Evolutionary conservation across 2,329 filamentous ascomycete species (phyloP), one percentile per base, ranked within the genome.

Genomic region (Beauveria rudraprayagi): DNA sequence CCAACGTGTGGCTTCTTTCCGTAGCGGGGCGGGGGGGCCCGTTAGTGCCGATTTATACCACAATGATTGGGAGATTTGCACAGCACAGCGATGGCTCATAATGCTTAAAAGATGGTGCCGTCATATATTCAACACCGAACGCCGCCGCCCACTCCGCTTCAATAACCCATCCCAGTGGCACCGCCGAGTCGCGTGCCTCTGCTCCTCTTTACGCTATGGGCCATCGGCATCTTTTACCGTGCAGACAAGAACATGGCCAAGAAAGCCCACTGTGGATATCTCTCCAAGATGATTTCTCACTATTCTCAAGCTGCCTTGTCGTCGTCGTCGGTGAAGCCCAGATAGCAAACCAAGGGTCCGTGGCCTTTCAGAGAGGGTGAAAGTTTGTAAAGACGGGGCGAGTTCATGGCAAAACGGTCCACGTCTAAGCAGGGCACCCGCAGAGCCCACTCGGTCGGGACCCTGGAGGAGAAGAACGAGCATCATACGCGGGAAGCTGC

Each of bases 41-140:
- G 26, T 48, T 60, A 60, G 58, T 60, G 58, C 28, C 58, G 58
- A 60, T 60, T 60, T 60, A 51, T 60, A 51, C 57, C 57, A 47
- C 7, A 16, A 14, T 51, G 5, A 41, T 17, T 24, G 34, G 24
- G n/a, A 58, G 56, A 58, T 58, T 58, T 58, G 56, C 56, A 58
- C 56, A 58, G 46, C 46, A 50, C 44, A 57, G 4, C 26, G 28
- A 14, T 11, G 17, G 19, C 26, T 47, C 41, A 37, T 17, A 57
- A 48, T 22, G 26, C 30, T 19, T 55, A 14, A 9, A 54, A 10
- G 22, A 28, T 47, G 28, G 7, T 26, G 37, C 44, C 19, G 22
- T 24, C 48, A 34, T 56, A 44, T 40, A 34, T 22, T 41, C 24
- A 50, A 24, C 26, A 28, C 22, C 24, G 22, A 37, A 16, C 34